Evolutionary conservation across 768 basidiomycete genomes (phyloP).

Genomic region (Xanthoconium purpureum): DNA sequence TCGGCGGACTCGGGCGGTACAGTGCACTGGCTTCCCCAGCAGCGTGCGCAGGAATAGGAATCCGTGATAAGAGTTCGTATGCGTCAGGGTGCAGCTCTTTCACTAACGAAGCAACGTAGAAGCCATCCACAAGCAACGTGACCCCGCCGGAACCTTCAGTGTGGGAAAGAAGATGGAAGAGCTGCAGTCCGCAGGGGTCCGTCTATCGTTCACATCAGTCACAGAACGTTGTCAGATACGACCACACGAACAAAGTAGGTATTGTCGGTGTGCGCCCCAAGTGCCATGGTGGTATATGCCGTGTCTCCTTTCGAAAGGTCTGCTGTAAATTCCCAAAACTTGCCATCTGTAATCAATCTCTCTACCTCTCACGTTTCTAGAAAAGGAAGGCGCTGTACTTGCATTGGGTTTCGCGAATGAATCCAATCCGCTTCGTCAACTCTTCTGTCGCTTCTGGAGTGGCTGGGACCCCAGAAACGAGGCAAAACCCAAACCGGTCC

Average conservation of each 20-base stretch:
- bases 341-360: slow-evolving; percentile 65
- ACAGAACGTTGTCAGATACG: not conserved
- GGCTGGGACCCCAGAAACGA: slow-evolving; percentile 75
- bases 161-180: slow-evolving; percentile 91
- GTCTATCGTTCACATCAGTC: slow-evolving; percentile 47
- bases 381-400: slow-evolving; percentile 7
- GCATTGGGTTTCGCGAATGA: slow-evolving; percentile 87
- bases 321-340: slow-evolving; percentile 96
- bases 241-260: slow-evolving; percentile 45
- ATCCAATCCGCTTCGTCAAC: slow-evolving; percentile 71
- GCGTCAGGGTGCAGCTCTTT: slow-evolving; percentile 66
- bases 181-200: slow-evolving; percentile 91
- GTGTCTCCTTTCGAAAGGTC: slow-evolving; percentile 89
- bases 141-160: slow-evolving; percentile 79
- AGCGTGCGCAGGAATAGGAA: slow-evolving; percentile 80
- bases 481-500: slow-evolving; percentile 88
- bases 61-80: slow-evolving; percentile 63
- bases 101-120: slow-evolving; percentile 83
- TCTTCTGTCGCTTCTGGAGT: slow-evolving; percentile 84
- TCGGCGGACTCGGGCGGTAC: slow-evolving; percentile 54
- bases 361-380: slow-evolving; percentile 23
- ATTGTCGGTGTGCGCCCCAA: slow-evolving; percentile 81
- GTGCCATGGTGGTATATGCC: slow-evolving; percentile 85
- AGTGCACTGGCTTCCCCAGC: slow-evolving; percentile 68
- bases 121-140: slow-evolving; percentile 93